phyloP scores from a whole-genome alignment of 306 rosid genomes.

The Comarum palustre region DNA sequence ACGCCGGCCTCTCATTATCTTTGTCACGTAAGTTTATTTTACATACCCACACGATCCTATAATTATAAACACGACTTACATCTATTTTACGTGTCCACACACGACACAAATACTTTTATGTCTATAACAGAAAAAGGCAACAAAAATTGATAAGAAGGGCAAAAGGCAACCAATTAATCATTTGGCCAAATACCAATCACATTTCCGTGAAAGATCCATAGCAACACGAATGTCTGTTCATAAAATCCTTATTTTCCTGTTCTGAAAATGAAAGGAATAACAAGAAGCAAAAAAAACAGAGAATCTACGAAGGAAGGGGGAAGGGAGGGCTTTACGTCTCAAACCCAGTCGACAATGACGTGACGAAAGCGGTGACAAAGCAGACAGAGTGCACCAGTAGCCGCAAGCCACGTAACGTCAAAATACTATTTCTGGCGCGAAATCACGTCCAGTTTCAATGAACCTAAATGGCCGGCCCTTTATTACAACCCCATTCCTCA shows the following conservation, averaged over 20 bases:
- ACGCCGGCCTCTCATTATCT: no score
- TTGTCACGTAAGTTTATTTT: not conserved
- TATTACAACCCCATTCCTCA: not conserved
- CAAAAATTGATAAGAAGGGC: not conserved
- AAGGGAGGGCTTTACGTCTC: not conserved
- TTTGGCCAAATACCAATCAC: not conserved
- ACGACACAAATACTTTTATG: no score
- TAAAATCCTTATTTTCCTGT: no score
- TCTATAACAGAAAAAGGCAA: not conserved
- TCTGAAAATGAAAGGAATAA: not conserved
- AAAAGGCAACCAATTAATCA: not conserved
- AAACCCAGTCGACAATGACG: not conserved
- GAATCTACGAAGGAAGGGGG: not conserved
- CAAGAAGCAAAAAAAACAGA: not conserved
- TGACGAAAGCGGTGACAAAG: conserved; percentile 16
- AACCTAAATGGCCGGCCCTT: conserved; percentile 31
- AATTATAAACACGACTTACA: no score
- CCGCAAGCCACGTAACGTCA: not conserved
- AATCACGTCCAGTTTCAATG: conserved; percentile 52
- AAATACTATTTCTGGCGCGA: not conserved
- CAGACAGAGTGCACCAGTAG: conserved; percentile 16
- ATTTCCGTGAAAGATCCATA: not conserved
- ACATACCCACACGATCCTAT: not conserved
- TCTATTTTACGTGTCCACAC: no score
- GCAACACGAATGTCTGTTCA: not conserved